Evolutionary conservation across 352 stramenopile genomes (phyloP), one percentile per base, ranked within the genome.

Genomic region (Globisporangium emineosum): DNA sequence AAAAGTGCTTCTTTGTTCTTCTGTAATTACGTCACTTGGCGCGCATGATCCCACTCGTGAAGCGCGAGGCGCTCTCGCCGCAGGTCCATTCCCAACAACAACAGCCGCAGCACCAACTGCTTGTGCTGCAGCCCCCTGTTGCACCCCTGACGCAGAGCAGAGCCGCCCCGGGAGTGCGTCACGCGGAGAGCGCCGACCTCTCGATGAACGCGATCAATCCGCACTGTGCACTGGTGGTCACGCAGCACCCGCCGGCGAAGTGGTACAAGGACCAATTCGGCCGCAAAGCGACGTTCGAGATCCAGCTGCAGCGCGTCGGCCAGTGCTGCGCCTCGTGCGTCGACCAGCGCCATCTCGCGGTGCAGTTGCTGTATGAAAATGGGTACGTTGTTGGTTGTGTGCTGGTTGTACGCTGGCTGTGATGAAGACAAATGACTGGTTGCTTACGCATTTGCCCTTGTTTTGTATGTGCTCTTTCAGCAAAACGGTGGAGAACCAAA

Each of bases 251-350:
- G 42, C 83, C 83, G 0, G 60, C 70, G 37, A 83, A 70, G 33
- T 92, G 81, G 81, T 92, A 90, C 70, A 92, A 92, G 64, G 83
- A 92, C 66, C 83, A 92, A 71, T 88, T 81, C 53, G 83, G 83
- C 1, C 81, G 83, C 45, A 91, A 89, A 61, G 84, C 80, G 23
- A 93, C 81, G 37, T 93, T 91, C 58, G 69, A 84, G 10, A 21
- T 93, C 5, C 62, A 57, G 3, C 72, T 93, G 45, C 66, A 71
- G 25, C 68, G 80, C 10, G 57, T 73, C 0, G 27, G 61, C 5
- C 35, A 33, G 12, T 62, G 69, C 43, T 93, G 84, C 52, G 57
- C 30, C 0, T 65, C 76, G 21, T 93, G 84, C 37, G 63, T 60
- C 2, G 75, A 83, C 17, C 81, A 88, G 60, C 69, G 78, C 32